phyloP scores from a whole-genome alignment of 129 eudicot species.

The Pulicaria dysenterica region DNA sequence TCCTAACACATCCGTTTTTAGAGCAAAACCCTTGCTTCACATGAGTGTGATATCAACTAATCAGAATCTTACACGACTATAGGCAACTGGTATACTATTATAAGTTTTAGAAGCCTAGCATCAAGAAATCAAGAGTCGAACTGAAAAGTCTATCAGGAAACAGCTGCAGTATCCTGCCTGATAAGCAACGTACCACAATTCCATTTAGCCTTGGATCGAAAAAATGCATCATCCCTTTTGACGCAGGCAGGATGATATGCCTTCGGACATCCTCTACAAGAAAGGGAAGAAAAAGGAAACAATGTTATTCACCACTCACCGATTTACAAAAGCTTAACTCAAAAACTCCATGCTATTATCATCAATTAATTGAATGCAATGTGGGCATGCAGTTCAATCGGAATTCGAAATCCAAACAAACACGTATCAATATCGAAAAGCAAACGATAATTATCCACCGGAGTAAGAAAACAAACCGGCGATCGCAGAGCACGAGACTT shows the following conservation, averaged over 20 bases:
- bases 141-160: neutral
- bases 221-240: slow-evolving; percentile 80
- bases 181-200: slow-evolving; percentile 61
- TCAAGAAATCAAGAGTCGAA: slow-evolving; percentile 1
- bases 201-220: slow-evolving; percentile 66
- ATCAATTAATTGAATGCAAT: neutral
- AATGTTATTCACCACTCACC: slow-evolving; percentile 22
- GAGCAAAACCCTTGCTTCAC: no score
- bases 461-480: slow-evolving; percentile 51
- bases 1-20: no score
- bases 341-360: neutral
- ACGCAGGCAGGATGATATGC: slow-evolving; percentile 84
- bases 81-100: no score
- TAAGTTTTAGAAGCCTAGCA: neutral
- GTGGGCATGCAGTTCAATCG: slow-evolving; percentile 15
- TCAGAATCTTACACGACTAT: no score
- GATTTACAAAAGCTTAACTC: slow-evolving; percentile 5
- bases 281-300: slow-evolving; percentile 9
- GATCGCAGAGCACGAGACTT: slow-evolving; percentile 81
- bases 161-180: neutral
- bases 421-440: slow-evolving; percentile 8
- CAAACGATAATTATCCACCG: neutral
- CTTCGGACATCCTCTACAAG: slow-evolving; percentile 81
- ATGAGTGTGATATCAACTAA: no score
- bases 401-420: slow-evolving; percentile 13